Percentiles rank a stretch among this genome's conserved stretches.
phyloP scores from a whole-genome alignment of 345 rosid species.

The Eucalyptus tenuipes region DNA sequence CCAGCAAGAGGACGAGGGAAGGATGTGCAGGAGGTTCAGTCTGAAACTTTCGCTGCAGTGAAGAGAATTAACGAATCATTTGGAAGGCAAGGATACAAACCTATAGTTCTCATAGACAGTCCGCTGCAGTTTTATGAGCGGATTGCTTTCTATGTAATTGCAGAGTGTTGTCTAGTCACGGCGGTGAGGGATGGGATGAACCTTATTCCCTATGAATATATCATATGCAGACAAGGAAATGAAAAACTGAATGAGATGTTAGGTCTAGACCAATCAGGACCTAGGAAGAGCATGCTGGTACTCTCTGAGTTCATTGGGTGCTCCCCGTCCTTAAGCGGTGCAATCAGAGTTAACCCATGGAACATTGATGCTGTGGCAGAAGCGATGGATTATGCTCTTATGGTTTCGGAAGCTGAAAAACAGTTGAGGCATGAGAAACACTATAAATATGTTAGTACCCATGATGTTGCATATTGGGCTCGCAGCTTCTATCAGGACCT shows the following conservation, averaged over 20 bases:
- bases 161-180: slow-evolving; percentile 91
- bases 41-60: slow-evolving; percentile 63
- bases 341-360: slow-evolving; percentile 94
- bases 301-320: slow-evolving; percentile 91
- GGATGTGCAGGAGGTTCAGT: slow-evolving; percentile 73
- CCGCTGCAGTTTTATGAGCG: slow-evolving; percentile 85
- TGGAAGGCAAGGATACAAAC: slow-evolving; percentile 70
- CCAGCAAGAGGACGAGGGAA: slow-evolving; percentile 94
- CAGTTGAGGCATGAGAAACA: slow-evolving; percentile 92
- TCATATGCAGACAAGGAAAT: slow-evolving; percentile 78
- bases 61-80: slow-evolving; percentile 60
- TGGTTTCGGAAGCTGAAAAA: slow-evolving; percentile 62
- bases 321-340: slow-evolving; percentile 86
- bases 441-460: slow-evolving; percentile 79
- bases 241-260: slow-evolving; percentile 45
- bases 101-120: slow-evolving; percentile 58
- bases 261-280: slow-evolving; percentile 25
- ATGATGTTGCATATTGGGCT: slow-evolving; percentile 95
- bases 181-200: slow-evolving; percentile 98
- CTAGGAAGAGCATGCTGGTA: slow-evolving; percentile 85
- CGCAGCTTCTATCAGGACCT: slow-evolving; percentile 91
- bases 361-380: slow-evolving; percentile 81
- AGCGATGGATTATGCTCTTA: slow-evolving; percentile 75
- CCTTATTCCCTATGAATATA: slow-evolving; percentile 85
- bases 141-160: slow-evolving; percentile 80